These are phyloP conservation scores for Moricandia arvensis DNA, from an alignment of 345 rosid species.

Conservation along the genomic window DNA sequence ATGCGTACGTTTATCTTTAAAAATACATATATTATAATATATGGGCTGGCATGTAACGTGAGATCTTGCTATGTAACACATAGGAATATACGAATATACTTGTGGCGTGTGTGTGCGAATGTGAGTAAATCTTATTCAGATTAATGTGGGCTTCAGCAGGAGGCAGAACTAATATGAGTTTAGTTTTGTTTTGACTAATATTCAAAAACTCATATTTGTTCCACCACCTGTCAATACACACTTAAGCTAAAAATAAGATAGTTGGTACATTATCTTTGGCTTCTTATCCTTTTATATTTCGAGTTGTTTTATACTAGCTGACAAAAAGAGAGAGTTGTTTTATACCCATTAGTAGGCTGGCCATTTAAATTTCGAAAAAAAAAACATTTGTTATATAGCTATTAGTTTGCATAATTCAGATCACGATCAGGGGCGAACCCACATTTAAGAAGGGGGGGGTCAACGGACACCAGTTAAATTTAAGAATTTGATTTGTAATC, in stretches of 20 bases:
- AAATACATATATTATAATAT: not conserved
- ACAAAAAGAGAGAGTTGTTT: not conserved
- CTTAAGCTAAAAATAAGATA: conserved; percentile 30
- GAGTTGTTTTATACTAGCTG: not conserved
- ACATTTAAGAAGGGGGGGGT: too few relatives aligned
- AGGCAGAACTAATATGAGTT: conserved; percentile 40
- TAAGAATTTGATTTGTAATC: too few relatives aligned
- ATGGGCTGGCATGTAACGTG: not conserved
- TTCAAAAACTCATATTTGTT: conserved; percentile 38
- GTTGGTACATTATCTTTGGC: not conserved
- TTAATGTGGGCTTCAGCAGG: conserved; percentile 37
- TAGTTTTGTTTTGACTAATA: not conserved
- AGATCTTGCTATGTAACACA: not conserved
- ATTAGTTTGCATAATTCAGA: not conserved
- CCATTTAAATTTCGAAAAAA: not conserved
- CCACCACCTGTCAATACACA: conserved; percentile 42
- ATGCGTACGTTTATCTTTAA: not conserved
- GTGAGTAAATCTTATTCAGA: conserved; percentile 18
- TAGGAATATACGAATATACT: not conserved
- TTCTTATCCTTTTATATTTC: not conserved
- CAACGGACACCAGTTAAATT: too few relatives aligned
- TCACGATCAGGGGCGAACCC: too few relatives aligned
- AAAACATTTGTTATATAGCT: not conserved
- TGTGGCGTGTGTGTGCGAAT: not conserved
- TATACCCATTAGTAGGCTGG: not conserved